A percentile compares a stretch with the other conserved stretches of the same genome.
These are phyloP conservation scores for Euphorbia pulcherrima DNA, from an alignment of 345 rosid genomes.

Conservation along the genomic window DNA sequence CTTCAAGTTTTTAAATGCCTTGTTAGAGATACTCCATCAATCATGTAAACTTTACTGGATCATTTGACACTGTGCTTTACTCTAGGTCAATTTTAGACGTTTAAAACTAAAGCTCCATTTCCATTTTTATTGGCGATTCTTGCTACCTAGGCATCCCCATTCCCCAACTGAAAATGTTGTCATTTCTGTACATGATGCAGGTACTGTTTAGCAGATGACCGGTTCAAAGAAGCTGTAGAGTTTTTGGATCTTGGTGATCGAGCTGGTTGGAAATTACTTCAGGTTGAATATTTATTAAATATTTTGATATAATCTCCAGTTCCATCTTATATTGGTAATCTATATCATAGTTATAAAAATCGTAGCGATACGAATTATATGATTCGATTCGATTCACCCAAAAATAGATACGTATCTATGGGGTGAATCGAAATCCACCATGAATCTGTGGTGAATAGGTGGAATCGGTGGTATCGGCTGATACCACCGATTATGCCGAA, in stretches of 20 bases:
- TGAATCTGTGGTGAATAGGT: too few species aligned
- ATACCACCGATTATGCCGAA: too few species aligned
- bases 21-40: not conserved
- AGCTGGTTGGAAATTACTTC: constrained; percentile 94
- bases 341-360: not conserved
- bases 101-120: not conserved
- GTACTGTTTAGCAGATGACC: constrained; percentile 89
- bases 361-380: too few species aligned
- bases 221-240: constrained; percentile 70
- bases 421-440: too few species aligned
- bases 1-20: not conserved
- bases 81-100: not conserved
- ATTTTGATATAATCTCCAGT: not conserved
- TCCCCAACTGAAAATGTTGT: not conserved
- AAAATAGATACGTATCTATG: too few species aligned
- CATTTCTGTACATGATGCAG: constrained; percentile 34
- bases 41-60: not conserved
- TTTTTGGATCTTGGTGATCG: constrained; percentile 73
- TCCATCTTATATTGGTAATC: too few species aligned
- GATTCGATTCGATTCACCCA: too few species aligned
- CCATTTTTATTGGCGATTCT: not conserved
- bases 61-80: not conserved
- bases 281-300: constrained; percentile 41
- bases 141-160: not conserved
- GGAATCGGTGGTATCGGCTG: too few species aligned